Evolutionary conservation across 2,329 filamentous ascomycete genomes (phyloP).

Genomic region (Didymella exigua): DNA sequence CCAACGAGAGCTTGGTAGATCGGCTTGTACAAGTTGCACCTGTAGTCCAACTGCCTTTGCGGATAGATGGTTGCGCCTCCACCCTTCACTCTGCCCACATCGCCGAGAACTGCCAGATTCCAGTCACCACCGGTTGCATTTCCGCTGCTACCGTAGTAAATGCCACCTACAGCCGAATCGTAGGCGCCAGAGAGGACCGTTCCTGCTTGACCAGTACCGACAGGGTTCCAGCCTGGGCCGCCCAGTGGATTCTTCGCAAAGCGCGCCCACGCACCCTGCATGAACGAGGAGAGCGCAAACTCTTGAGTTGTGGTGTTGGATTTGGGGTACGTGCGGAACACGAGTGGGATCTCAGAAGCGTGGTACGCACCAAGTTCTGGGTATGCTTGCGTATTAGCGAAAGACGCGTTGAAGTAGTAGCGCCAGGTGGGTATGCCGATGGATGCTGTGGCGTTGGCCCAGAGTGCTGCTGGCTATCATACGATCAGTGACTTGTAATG

Average conservation of each 20-base stretch:
- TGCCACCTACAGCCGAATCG: slow-evolving; percentile 13
- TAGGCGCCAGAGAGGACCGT: slow-evolving; percentile 20
- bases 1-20: slow-evolving; percentile 25
- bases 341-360: slow-evolving; percentile 29
- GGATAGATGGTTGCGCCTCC: slow-evolving; percentile 26
- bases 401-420: slow-evolving; percentile 40
- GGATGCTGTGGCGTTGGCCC: slow-evolving; percentile 30
- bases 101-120: slow-evolving; percentile 26
- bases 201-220: slow-evolving; percentile 25
- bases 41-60: slow-evolving; percentile 21
- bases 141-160: slow-evolving; percentile 7
- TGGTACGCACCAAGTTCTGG: slow-evolving; percentile 29
- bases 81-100: slow-evolving; percentile 23
- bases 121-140: slow-evolving; percentile 19
- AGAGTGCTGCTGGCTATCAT: slow-evolving; percentile 22
- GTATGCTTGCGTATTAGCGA: slow-evolving; percentile 28
- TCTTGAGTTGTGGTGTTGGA: slow-evolving; percentile 29
- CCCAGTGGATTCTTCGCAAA: slow-evolving; percentile 36
- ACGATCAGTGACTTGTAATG: background rate
- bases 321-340: slow-evolving; percentile 30
- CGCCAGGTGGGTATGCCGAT: slow-evolving; percentile 34
- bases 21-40: slow-evolving; percentile 22
- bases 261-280: slow-evolving; percentile 33
- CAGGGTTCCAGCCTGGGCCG: slow-evolving; percentile 34
- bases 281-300: slow-evolving; percentile 23